phyloP scores from a whole-genome alignment of 352 stramenopile species.

The Pythium scleroteichum region DNA sequence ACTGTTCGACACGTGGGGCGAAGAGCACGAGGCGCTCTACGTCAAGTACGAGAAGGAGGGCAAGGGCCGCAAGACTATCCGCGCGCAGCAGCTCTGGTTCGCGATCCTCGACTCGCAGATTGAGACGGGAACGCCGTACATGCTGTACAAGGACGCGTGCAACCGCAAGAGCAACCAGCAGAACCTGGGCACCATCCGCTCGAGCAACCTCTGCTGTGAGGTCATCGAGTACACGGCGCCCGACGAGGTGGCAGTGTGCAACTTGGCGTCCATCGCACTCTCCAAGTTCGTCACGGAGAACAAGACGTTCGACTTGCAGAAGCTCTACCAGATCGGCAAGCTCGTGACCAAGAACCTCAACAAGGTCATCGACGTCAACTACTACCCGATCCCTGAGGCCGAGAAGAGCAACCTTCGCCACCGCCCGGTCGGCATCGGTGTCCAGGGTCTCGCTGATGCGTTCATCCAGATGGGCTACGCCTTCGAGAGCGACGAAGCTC shows the following conservation, averaged over 20 bases:
- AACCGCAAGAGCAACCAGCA: constrained; percentile 99
- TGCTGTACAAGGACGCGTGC: constrained; percentile 99
- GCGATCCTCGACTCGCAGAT: constrained; percentile 98
- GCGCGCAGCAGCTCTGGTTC: constrained; percentile 98
- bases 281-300: constrained; percentile 92
- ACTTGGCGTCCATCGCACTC: constrained; percentile 97
- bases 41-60: constrained; percentile 95
- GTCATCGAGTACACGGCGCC: constrained; percentile 98
- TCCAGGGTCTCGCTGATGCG: constrained; percentile 97
- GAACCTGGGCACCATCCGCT: constrained; percentile 99
- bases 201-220: constrained; percentile 99
- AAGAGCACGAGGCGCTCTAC: constrained; percentile 97
- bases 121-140: constrained; percentile 99
- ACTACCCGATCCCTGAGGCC: constrained; percentile 94
- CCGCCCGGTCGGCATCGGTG: constrained; percentile 97
- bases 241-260: constrained; percentile 99
- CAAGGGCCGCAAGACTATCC: constrained; percentile 94
- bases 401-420: constrained; percentile 97
- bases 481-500: constrained; percentile 93
- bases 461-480: constrained; percentile 97
- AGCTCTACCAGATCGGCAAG: constrained; percentile 95
- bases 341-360: constrained; percentile 98
- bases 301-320: constrained; percentile 94
- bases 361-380: constrained; percentile 99
- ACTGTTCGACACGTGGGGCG: constrained; percentile 92